phyloP scores from a whole-genome alignment of 2,329 filamentous ascomycete species.

The Cladophialophora psammophila region DNA sequence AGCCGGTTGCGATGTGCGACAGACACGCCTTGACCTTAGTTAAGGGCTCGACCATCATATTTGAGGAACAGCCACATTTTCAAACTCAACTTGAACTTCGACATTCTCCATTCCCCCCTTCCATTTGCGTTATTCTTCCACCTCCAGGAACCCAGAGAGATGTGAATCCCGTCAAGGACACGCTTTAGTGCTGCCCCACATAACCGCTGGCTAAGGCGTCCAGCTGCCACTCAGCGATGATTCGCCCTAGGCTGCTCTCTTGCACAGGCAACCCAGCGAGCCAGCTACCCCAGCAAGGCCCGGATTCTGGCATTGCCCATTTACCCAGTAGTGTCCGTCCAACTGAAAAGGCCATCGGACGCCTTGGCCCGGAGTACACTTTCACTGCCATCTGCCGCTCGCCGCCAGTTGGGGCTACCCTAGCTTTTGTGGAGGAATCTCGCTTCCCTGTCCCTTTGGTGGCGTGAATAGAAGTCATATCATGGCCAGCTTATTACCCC shows the following conservation, averaged over 20 bases:
- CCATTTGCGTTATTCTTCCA: neutral
- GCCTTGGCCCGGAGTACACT: neutral
- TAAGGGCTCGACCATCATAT: neutral
- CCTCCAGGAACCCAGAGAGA: neutral
- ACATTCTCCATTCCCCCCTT: neutral
- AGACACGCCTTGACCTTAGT: neutral
- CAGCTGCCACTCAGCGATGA: neutral
- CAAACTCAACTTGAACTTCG: slow-evolving; percentile 17
- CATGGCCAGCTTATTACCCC: neutral
- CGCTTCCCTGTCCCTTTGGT: neutral
- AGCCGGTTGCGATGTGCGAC: no score
- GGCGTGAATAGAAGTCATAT: neutral
- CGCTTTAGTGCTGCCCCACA: neutral
- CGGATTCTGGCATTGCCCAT: neutral
- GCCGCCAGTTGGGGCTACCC: neutral
- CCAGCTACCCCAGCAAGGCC: no score
- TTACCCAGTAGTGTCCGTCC: neutral
- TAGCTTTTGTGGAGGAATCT: neutral
- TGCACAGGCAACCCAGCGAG: no score
- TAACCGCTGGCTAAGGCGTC: neutral
- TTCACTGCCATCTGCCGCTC: neutral
- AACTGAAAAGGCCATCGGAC: neutral
- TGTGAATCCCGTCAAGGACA: neutral
- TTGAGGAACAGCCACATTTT: neutral
- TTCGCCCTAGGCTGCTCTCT: neutral